Base-by-base conservation (phyloP, 2,329 filamentous ascomycete genomes). In the Pseudogymnoascus sp. region DNA sequence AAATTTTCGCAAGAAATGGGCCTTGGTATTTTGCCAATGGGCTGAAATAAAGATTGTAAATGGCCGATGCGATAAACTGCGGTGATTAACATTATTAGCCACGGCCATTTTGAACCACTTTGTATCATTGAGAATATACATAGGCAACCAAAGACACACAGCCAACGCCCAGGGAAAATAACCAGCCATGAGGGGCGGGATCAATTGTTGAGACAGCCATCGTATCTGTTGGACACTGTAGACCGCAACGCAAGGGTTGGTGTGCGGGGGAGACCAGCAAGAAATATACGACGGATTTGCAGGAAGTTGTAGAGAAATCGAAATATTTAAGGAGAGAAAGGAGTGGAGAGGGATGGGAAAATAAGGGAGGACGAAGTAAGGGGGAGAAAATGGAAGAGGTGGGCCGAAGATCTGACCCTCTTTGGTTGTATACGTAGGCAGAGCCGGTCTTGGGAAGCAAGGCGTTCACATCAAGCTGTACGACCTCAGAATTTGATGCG, bases 31-130 rank as follows among this genome's bases (percentile, higher is more conserved):
- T 33, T 5, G 50, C 50, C 28, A 57, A 57, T 33, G 50, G 50
- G 50, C 28, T 33, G 28, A 57, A 57, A 33, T 57, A 57, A 17
- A 57, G n/a, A 15, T 33, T 57, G 50, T 57, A 57, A 57, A 57
- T 33, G 50, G 50, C 50, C 10, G 47, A 57, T 57, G 47, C 26
- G 10, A 57, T 57, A 28, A 33, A 33, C 47, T 57, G 47, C 5
- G n/a, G 23, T 19, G 26, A 9, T 50, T 19, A 19, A 15, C 8
- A 19, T 33, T 57, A 19, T 57, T 19, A 57, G n/a, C 28, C 15
- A 11, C 26, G n/a, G 2, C 10, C 10, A 17, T 19, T 53, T 10
- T 13, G n/a, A 19, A 19, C 7, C 8, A 57, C 33, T 13, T 33
- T 5, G n/a, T 19, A 23, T 19, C 10, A 7, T n/a, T 9, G 4